A percentile compares a stretch with the other conserved stretches of the same genome.
Evolutionary conservation across 23 red algal genomes (phyloP).

Genomic region (Gracilaria gracilis): DNA sequence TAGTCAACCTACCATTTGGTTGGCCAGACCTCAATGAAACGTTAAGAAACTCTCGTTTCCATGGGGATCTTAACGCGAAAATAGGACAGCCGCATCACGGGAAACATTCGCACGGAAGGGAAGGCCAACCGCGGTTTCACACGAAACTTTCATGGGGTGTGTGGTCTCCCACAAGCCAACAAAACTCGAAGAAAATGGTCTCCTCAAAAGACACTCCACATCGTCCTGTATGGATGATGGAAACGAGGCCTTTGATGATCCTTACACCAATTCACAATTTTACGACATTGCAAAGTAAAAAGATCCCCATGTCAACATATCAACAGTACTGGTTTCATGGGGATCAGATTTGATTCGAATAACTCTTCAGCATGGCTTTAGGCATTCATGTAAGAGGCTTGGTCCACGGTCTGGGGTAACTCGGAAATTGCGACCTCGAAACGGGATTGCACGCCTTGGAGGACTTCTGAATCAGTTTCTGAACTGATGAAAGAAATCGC

Average conservation of each 20-base stretch:
- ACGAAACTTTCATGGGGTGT: neutral
- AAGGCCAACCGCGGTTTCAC: neutral
- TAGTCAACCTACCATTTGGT: too few species aligned
- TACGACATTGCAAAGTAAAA: constrained; percentile 29
- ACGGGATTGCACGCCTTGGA: constrained; percentile 90
- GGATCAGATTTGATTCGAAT: neutral
- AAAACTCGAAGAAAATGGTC: neutral
- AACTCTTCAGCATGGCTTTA: neutral
- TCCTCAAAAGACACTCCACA: neutral
- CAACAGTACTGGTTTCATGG: neutral
- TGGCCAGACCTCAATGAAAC: neutral
- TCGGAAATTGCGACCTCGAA: constrained; percentile 94
- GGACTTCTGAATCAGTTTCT: constrained; percentile 76
- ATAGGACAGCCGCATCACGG: neutral
- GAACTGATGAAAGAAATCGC: constrained; percentile 94
- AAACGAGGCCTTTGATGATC: constrained; percentile 4
- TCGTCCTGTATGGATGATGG: neutral
- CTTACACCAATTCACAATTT: constrained; percentile 7
- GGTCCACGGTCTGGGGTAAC: constrained; percentile 90
- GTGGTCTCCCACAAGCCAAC: neutral
- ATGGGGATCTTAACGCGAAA: neutral
- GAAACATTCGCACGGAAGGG: neutral
- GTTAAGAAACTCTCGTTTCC: neutral
- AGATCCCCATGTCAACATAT: constrained; percentile 22
- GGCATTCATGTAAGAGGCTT: constrained; percentile 94